Evolutionary conservation across 805 yeast genomes (phyloP).

Genomic region (Teunomyces stri): DNA sequence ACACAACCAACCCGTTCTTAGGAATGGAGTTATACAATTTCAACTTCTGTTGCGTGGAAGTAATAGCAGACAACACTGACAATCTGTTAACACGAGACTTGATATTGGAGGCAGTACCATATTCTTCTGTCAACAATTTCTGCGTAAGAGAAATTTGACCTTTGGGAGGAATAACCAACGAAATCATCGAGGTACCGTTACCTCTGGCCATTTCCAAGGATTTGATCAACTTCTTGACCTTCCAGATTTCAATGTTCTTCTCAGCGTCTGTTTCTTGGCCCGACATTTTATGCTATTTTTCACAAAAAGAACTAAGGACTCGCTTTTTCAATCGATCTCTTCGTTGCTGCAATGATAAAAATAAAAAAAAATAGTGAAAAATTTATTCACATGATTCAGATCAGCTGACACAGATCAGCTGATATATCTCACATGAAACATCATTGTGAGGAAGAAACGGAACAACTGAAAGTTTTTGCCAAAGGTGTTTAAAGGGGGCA

Average conservation of each 20-base stretch:
- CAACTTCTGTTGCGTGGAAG: conserved; percentile 95
- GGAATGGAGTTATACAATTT: conserved; percentile 89
- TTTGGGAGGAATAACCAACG: conserved; percentile 91
- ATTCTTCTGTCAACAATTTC: conserved; percentile 95
- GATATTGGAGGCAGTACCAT: conserved; percentile 97
- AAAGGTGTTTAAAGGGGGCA: neutral
- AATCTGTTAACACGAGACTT: conserved; percentile 96
- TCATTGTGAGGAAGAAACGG: neutral
- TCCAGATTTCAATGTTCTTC: conserved; percentile 98
- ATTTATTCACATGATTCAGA: neutral
- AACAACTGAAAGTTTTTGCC: neutral
- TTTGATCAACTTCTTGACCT: conserved; percentile 90
- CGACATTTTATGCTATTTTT: conserved; percentile 15
- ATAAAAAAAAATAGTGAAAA: neutral
- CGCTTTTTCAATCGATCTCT: neutral
- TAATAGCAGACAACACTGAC: conserved; percentile 93
- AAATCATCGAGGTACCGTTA: conserved; percentile 98
- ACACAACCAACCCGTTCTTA: conserved; percentile 89
- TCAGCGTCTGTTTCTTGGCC: conserved; percentile 61
- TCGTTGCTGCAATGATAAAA: neutral
- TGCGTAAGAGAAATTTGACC: conserved; percentile 87
- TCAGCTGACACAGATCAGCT: neutral
- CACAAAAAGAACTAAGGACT: neutral
- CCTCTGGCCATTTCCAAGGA: conserved; percentile 91
- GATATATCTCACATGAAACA: neutral